Percentiles rank a stretch among this genome's conserved stretches.
Evolutionary conservation across 164 flowering plant species (phyloP).

Genomic region (Platanus orientalis): DNA sequence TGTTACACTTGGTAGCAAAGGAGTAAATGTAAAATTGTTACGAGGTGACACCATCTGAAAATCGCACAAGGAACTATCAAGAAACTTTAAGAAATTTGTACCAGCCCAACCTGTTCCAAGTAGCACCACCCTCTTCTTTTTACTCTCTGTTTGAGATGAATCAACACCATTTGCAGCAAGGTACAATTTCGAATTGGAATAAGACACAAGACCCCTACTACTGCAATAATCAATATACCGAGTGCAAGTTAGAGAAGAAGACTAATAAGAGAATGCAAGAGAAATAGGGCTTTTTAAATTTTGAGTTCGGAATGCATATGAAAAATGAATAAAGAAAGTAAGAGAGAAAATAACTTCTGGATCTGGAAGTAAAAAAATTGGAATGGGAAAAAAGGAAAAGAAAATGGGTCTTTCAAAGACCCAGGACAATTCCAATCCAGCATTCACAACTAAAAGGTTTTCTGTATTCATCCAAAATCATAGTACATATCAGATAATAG

Average conservation of each 20-base stretch:
- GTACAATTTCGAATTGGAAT: conserved; percentile 42
- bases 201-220: conserved; percentile 65
- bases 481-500: too few species aligned
- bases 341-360: too few species aligned
- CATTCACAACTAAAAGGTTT: too few species aligned
- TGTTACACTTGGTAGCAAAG: conserved; percentile 84
- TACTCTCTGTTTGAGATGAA: conserved; percentile 19
- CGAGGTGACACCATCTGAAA: conserved; percentile 82
- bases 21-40: conserved; percentile 91
- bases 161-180: conserved; percentile 13
- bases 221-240: conserved; percentile 28
- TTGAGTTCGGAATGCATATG: too few species aligned
- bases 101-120: conserved; percentile 99
- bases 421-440: too few species aligned
- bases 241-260: too few species aligned
- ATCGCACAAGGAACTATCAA: conserved; percentile 65
- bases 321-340: too few species aligned
- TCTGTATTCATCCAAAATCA: too few species aligned
- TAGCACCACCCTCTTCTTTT: conserved; percentile 76
- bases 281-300: too few species aligned
- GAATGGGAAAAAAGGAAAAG: too few species aligned
- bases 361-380: too few species aligned
- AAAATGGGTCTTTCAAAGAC: too few species aligned
- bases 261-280: background rate
- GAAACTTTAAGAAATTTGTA: conserved; percentile 71